A percentile compares a stretch with the other conserved stretches of the same genome.
These are phyloP conservation scores for Lojkania enalia DNA, from an alignment of 2,329 filamentous ascomycete genomes.

Conservation along the genomic window DNA sequence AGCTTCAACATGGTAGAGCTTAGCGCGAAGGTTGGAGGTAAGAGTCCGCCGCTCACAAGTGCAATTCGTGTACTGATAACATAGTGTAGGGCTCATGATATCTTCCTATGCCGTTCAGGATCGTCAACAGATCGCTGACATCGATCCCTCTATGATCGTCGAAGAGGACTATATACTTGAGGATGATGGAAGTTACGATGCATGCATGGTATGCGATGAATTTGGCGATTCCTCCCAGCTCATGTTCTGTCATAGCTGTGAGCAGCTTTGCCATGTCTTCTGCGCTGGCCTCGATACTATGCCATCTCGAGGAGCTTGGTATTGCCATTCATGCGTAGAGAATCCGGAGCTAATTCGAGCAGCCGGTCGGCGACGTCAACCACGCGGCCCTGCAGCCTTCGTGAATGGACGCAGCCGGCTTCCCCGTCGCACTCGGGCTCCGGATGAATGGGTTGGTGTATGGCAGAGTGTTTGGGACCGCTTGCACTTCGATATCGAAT, in stretches of 20 bases:
- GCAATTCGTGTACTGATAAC: neutral
- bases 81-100: conserved; percentile 54
- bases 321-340: conserved; percentile 77
- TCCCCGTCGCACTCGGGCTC: conserved; percentile 35
- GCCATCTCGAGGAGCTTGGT: conserved; percentile 76
- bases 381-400: conserved; percentile 38
- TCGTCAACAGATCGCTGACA: conserved; percentile 86
- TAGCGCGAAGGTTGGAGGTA: conserved; percentile 78
- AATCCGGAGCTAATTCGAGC: conserved; percentile 43
- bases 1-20: conserved; percentile 90
- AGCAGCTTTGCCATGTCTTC: conserved; percentile 87
- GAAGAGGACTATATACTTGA: conserved; percentile 65
- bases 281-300: conserved; percentile 82
- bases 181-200: conserved; percentile 55
- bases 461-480: conserved; percentile 90
- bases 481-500: conserved; percentile 77
- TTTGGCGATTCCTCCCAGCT: conserved; percentile 81
- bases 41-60: conserved; percentile 9
- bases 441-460: conserved; percentile 66
- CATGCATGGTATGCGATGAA: conserved; percentile 83
- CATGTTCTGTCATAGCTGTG: conserved; percentile 88
- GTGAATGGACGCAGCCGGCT: conserved; percentile 33
- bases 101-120: conserved; percentile 72
- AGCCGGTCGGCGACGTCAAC: conserved; percentile 33
- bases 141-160: conserved; percentile 78